Base-by-base conservation (phyloP, 2,329 filamentous ascomycete species). In the Trichoderma simmonsii region DNA sequence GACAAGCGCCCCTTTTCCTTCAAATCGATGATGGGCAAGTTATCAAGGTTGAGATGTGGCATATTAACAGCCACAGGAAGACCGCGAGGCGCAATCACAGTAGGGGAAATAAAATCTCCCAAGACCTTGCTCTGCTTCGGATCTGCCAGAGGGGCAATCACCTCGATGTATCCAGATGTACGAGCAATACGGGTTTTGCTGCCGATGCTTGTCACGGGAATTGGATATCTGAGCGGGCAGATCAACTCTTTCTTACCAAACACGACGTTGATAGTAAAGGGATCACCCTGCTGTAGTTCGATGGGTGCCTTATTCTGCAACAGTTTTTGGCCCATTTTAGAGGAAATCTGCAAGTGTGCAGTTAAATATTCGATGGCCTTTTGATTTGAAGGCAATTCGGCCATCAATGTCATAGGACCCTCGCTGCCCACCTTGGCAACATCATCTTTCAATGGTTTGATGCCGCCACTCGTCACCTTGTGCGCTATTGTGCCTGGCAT, bases 41-140 rank as follows among this genome's bases (percentile, higher is more conserved):
- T 78, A 71, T 85, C 82, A n/a, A 87, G 80, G 71, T 83, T 85
- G 21, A 86, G 34, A 70, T 85, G 80, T 0, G 82, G 79, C 15
- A 80, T 77, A 72, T 83, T 85, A 28, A 84, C 73, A 0, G 80
- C 76, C 3, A 78, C 77, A 0, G 85, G 85, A 2, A 81, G 54
- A 2, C 75, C 72, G 4, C 75, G 64, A 1, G 74, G 62, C 6
- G 77, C 71, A 3, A 84, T 75, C 3, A 71, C 71, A 1, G 77
- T 75, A 0, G 85, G 85, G 60, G 80, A 84, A 8, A 85, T 73
- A 66, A 82, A 83, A 28, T 80, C 76, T 3, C 73, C 43, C 6
- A 81, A 76, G n/a, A 74, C 73, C 24, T 75, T 72, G 3, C 77
- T 77, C 14, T 26, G 62, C 2, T 72, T 75, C 2, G 79, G 74